Evolutionary conservation across 805 yeast genomes (phyloP), one percentile per base, ranked within the genome.

Genomic region (Starmerella gropengiesseri): DNA sequence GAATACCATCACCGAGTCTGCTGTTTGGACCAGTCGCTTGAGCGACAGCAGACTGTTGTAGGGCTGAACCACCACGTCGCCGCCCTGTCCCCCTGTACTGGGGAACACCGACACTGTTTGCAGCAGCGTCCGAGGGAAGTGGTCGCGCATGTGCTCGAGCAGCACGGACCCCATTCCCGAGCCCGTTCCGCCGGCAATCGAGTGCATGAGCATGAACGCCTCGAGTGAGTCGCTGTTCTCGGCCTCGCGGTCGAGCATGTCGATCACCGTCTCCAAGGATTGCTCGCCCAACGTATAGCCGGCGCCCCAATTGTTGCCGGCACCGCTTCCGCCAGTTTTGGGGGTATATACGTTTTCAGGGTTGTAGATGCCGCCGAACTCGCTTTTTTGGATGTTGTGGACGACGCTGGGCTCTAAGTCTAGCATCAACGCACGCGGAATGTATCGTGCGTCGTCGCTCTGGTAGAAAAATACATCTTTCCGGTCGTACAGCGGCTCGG

Each of bases 181-280:
- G 0, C 99, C 99, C 0, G 98, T 91, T 30, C 99, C 99, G 28
- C 99, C 99, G 0, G 96, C 97, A 4, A 91, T 94, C 4, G 95
- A 81, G 62, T 91, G 98, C 40, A 87, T 61, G 50, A 91, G 64
- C 66, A 86, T 94, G 60, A 91, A 91, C 5, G 93, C 94, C 50
- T 87, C 91, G 41, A 86, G 65, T 43, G 80, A 80, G 49, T 93
- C 97, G 51, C 94, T 79, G 25, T 81, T 78, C 56, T 91, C 99
- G 31, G 86, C 70, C 55, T 91, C 96, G 43, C 91, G 71, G 56
- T 86, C 95, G 20, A 91, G 70, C 71, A 86, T 75, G 53, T 85
- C 89, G 43, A 82, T 52, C 30, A 93, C 66, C n/a, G 75, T 77
- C 39, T 85, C 95, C 42, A 71, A 71, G 49, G 80, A 73, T 34